phyloP scores from a whole-genome alignment of 257 asterid genomes.

The Gentiana dahurica region DNA sequence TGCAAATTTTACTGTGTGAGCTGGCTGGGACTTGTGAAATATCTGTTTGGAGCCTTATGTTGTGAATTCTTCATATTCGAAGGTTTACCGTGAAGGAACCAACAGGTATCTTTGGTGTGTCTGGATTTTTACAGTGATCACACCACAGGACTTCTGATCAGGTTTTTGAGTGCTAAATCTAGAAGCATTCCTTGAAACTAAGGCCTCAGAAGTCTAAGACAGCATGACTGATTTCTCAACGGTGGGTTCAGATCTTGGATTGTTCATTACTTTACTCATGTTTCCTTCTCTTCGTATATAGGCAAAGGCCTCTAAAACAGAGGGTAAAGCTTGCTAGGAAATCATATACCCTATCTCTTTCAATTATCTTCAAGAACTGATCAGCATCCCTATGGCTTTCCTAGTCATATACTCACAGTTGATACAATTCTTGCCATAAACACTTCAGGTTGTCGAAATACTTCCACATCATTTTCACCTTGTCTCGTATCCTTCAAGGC shows the following conservation, averaged over 20 bases:
- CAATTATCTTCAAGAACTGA: neutral
- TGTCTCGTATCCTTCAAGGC: neutral
- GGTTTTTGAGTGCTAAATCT: neutral
- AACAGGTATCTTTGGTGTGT: neutral
- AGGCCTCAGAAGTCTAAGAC: neutral
- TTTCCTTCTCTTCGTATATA: neutral
- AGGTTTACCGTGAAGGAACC: neutral
- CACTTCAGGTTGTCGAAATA: neutral
- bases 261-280: neutral
- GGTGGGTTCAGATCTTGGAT: neutral
- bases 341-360: neutral
- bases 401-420: neutral
- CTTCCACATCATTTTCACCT: neutral
- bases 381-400: neutral
- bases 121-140: neutral
- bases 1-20: neutral
- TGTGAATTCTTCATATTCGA: neutral
- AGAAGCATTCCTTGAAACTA: neutral
- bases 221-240: neutral
- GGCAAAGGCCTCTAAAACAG: neutral
- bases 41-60: no score
- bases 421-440: neutral
- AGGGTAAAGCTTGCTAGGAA: neutral
- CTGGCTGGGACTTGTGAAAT: neutral
- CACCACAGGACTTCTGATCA: neutral